phyloP scores from a whole-genome alignment of 495 filamentous ascomycete genomes.

The Saxophila tyrrhenica region DNA sequence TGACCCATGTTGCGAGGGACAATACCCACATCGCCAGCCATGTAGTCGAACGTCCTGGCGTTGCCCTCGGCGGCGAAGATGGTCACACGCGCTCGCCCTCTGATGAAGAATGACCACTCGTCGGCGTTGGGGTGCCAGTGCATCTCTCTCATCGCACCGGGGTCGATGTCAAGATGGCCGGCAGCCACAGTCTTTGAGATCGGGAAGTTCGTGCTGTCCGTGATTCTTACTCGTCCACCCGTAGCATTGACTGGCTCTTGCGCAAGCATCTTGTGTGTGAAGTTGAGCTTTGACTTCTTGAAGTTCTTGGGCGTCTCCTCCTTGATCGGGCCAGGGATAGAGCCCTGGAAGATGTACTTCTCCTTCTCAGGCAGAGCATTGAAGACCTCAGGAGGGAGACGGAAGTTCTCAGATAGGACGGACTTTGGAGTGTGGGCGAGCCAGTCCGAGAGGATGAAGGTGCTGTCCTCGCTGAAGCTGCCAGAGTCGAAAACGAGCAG shows the following conservation, averaged over 20 bases:
- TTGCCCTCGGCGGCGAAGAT: constrained; percentile 47
- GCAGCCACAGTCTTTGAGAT: constrained; percentile 54
- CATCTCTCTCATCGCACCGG: constrained; percentile 65
- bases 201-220: constrained; percentile 55
- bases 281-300: constrained; percentile 48
- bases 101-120: constrained; percentile 69
- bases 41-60: constrained; percentile 63
- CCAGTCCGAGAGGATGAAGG: constrained; percentile 58
- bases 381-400: constrained; percentile 47
- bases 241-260: constrained; percentile 42
- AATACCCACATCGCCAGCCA: constrained; percentile 60
- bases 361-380: constrained; percentile 44
- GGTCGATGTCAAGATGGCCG: constrained; percentile 49
- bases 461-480: constrained; percentile 57
- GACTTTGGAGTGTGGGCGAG: constrained; percentile 52
- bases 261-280: constrained; percentile 51
- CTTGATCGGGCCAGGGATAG: constrained; percentile 40
- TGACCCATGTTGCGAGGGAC: constrained; percentile 50
- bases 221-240: constrained; percentile 50
- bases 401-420: constrained; percentile 56
- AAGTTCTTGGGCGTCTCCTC: constrained; percentile 36
- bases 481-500: constrained; percentile 61
- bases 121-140: constrained; percentile 70
- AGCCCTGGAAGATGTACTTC: constrained; percentile 58
- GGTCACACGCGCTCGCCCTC: constrained; percentile 54